Conservation (phyloP, 2,329 filamentous ascomycete species). For the Balansia obtecta region DNA sequence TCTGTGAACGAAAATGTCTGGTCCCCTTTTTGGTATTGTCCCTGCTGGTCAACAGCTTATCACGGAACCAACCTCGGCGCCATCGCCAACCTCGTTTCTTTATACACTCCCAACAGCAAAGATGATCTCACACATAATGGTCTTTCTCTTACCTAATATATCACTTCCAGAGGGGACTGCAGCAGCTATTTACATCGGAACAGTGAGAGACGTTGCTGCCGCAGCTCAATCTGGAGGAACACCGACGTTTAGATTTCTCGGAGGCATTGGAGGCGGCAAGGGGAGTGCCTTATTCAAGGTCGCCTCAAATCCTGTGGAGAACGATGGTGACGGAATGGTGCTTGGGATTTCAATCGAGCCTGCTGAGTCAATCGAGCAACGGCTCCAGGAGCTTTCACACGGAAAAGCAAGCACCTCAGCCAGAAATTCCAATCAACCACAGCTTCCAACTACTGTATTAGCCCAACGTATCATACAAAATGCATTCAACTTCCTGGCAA, state of each 20-base stretch:
- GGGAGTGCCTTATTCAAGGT: slow-evolving; percentile 87
- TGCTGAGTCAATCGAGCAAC: slow-evolving; percentile 54
- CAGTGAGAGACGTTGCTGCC: slow-evolving; percentile 31
- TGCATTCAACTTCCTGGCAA: slow-evolving; percentile 90
- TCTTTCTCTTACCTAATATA: slow-evolving; percentile 76
- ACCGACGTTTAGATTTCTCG: slow-evolving; percentile 68
- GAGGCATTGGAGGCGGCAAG: slow-evolving; percentile 80
- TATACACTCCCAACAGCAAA: slow-evolving; percentile 36
- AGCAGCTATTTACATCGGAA: slow-evolving; percentile 76
- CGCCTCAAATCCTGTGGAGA: slow-evolving; percentile 18
- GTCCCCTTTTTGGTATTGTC: slow-evolving; percentile 44
- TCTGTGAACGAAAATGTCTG: slow-evolving; percentile 22
- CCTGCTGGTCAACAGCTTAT: slow-evolving; percentile 48
- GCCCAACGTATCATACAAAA: slow-evolving; percentile 93
- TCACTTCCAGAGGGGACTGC: slow-evolving; percentile 63
- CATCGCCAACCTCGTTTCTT: slow-evolving; percentile 41
- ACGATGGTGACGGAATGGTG: slow-evolving; percentile 41
- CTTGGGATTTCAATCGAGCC: slow-evolving; percentile 78
- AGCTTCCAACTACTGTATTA: slow-evolving; percentile 59
- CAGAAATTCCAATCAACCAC: slow-evolving; percentile 8
- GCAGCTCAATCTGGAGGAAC: slow-evolving; percentile 27
- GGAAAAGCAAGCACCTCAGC: slow-evolving; percentile 12
- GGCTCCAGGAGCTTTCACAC: slow-evolving; percentile 47
- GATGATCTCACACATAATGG: slow-evolving; percentile 68
- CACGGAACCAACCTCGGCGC: slow-evolving; percentile 39